Base-by-base conservation (phyloP, 352 stramenopile genomes). In the Phytophthora sp. region DNA sequence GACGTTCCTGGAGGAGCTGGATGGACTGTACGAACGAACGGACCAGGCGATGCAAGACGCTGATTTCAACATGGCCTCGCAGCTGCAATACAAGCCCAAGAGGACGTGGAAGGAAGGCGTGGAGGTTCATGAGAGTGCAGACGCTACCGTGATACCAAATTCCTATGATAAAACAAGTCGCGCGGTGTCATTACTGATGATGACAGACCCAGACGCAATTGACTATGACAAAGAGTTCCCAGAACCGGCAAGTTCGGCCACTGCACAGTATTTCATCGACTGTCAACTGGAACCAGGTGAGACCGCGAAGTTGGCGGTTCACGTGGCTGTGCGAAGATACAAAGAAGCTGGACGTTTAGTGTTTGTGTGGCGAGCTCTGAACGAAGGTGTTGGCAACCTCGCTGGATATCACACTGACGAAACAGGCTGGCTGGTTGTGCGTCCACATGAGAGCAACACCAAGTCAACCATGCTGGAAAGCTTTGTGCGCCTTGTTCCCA, bases 331-430 rank as follows among this genome's bases (percentile, higher is more conserved):
- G 17, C 58, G 53, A 9, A 64, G 58, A 44, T 83, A 76, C 52
- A 52, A 66, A 2, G 72, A 84, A 43, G 26, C 35, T 10, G 56
- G 69, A 17, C 72, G 79, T 5, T 54, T 82, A 44, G 79, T 86
- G 43, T 69, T 86, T 21, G 76, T 84, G 26, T 88, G 76, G 79
- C 74, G 76, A 11, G 54, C 55, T 11, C 51, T 78, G 3, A 62
- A 37, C 0, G 67, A 84, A 38, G 68, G 74, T 8, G 59, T 73
- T 45, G 45, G 61, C 11, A 26, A 41, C 28, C n/a, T 75, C 11
- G 70, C 59, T 28, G 71, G 62, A 0, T 59, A 77, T 38, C 72
- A 74, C 26, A 74, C 76, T 43, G 71, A 82, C 31, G 76, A 86
- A 49, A 86, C 73, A 0, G 74, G 78, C 8, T 88, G 78, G 78